Conservation (phyloP, 176 grass and related monocot species). For the Saccharum officinarum region DNA sequence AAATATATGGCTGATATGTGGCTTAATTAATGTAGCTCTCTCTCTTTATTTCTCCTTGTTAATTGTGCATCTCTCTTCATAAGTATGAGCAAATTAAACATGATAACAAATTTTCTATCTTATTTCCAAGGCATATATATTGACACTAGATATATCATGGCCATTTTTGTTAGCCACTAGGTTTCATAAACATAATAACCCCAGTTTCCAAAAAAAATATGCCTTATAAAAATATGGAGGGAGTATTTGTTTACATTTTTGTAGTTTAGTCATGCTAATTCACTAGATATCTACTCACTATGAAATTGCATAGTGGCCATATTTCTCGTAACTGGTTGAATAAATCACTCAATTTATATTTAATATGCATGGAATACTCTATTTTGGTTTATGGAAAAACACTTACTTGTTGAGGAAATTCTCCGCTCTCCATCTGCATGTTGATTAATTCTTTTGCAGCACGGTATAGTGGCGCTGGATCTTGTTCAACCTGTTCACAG, state of each 20-base stretch:
- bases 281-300: neutral
- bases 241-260: neutral
- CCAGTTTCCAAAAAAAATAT: neutral
- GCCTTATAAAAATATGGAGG: neutral
- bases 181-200: neutral
- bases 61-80: neutral
- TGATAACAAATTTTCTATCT: neutral
- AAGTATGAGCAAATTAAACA: neutral
- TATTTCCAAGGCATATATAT: neutral
- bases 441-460: constrained; percentile 47
- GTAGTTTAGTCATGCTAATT: neutral
- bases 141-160: neutral
- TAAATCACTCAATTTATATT: neutral
- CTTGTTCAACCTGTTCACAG: constrained; percentile 9
- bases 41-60: neutral
- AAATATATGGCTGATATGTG: neutral
- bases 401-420: constrained; percentile 54
- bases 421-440: constrained; percentile 43
- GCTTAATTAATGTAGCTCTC: neutral
- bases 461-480: constrained; percentile 31
- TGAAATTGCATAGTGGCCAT: neutral
- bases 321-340: neutral
- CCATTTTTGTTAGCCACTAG: neutral
- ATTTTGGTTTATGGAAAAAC: neutral
- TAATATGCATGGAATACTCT: neutral